Conservation (phyloP, 1,139 yeast genomes). For the Yamadazyma jaroonii region DNA sequence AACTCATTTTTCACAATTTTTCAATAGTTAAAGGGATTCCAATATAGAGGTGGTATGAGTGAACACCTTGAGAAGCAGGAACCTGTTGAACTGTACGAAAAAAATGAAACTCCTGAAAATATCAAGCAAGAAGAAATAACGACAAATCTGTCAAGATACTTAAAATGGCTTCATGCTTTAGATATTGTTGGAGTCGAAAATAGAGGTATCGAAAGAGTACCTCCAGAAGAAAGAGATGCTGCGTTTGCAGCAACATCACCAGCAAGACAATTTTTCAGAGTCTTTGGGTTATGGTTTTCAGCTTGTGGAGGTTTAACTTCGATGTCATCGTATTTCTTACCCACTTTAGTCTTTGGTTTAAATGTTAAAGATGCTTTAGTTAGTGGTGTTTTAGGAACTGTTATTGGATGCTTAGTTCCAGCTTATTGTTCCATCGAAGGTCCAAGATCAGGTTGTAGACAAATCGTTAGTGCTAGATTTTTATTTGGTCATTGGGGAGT, state of each 20-base stretch:
- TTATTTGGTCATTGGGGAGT: constrained; percentile 42
- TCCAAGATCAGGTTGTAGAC: constrained; percentile 40
- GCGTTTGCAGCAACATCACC: constrained; percentile 18
- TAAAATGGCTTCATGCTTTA: constrained; percentile 17
- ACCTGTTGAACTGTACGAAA: background rate
- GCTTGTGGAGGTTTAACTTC: constrained; percentile 42
- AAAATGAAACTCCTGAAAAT: background rate
- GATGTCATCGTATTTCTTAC: constrained; percentile 38
- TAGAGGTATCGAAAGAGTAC: constrained; percentile 77
- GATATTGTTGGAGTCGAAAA: constrained; percentile 63
- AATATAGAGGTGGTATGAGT: background rate
- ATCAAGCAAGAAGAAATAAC: background rate
- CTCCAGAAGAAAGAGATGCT: constrained; percentile 61
- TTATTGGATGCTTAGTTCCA: constrained; percentile 37
- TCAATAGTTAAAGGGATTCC: background rate
- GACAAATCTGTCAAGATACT: background rate
- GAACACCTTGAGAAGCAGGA: background rate
- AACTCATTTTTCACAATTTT: background rate
- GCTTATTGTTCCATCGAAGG: constrained; percentile 43
- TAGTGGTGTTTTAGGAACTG: constrained; percentile 29
- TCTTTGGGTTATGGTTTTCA: constrained; percentile 52
- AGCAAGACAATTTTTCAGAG: constrained; percentile 51
- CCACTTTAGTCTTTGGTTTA: constrained; percentile 29
- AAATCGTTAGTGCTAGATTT: constrained; percentile 39
- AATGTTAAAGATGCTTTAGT: constrained; percentile 27